Evolutionary conservation across 768 basidiomycete species (phyloP).

Genomic region (Russula dissimulans): DNA sequence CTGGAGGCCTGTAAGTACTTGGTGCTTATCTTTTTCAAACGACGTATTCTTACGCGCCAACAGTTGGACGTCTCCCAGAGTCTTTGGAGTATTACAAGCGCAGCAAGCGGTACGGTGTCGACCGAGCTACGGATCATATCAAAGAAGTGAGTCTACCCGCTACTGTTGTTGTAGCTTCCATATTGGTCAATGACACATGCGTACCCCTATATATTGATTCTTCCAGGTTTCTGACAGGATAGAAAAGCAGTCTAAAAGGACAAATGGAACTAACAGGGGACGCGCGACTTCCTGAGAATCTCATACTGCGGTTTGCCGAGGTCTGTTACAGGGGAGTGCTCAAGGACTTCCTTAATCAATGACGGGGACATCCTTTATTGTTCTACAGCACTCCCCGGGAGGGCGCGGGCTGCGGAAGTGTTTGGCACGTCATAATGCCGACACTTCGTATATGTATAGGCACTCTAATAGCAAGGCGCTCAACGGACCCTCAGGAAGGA

Average conservation of each 20-base stretch:
- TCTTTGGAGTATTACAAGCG: slow-evolving; percentile 75
- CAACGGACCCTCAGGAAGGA: slow-evolving; percentile 7
- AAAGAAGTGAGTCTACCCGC: slow-evolving; percentile 50
- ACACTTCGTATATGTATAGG: slow-evolving; percentile 12
- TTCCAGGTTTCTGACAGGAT: slow-evolving; percentile 73
- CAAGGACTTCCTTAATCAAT: slow-evolving; percentile 9
- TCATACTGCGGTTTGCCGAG: neutral
- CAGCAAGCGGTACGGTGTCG: slow-evolving; percentile 68
- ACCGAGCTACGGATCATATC: slow-evolving; percentile 74
- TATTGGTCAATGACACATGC: slow-evolving; percentile 15
- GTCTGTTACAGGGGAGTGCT: neutral
- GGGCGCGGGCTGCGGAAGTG: slow-evolving; percentile 1
- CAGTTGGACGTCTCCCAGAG: slow-evolving; percentile 74
- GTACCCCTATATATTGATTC: slow-evolving; percentile 14
- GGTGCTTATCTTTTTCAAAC: neutral
- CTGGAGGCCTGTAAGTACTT: slow-evolving; percentile 68
- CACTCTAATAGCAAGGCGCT: slow-evolving; percentile 12
- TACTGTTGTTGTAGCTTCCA: slow-evolving; percentile 2
- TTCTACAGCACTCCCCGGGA: slow-evolving; percentile 12
- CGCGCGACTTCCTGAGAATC: slow-evolving; percentile 9
- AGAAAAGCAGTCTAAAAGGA: slow-evolving; percentile 43
- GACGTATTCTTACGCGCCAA: neutral
- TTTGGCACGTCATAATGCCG: slow-evolving; percentile 15
- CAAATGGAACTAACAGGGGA: slow-evolving; percentile 21
- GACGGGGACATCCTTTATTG: slow-evolving; percentile 16